Evolutionary conservation across 805 yeast genomes (phyloP), one percentile per base, ranked within the genome.

Genomic region (Wickerhamiella bombiphila): DNA sequence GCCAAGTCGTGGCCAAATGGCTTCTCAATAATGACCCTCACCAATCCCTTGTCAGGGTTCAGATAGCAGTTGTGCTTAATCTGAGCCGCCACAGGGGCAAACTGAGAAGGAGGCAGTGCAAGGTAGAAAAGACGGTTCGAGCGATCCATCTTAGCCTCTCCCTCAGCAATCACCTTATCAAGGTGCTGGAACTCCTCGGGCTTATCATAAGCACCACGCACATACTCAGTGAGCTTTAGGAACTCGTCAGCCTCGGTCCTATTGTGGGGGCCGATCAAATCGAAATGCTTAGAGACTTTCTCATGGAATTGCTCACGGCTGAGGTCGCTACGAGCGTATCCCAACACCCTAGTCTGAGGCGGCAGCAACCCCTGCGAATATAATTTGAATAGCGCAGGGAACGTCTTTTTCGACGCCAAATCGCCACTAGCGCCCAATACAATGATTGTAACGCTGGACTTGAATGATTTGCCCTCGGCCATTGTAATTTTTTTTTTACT

Each of bases 1-100:
- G 68, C 70, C 51, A 91, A 70, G 58, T 91, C 97, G 58, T 74
- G 91, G 45, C 98, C 98, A 56, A 91, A 91, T 29, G 98, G 98
- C 66, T 91, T 91, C 64, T 91, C 98, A 39, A 91, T 81, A 53
- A 91, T 82, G 48, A 91, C 64, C 58, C 95, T 73, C 26, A 83
- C 74, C 38, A 68, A 54, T 37, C 94, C 94, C 37, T 70, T 64
- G 28, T 59, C 56, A 28, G 65, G 66, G 6, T 78, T 74, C 5
- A 45, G 34, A 58, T 85, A 80, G 47, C 72, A 71, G 52, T 70
- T 59, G 49, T 71, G 62, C 62, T 80, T 83, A 54, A 91, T 63
- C 44, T 80, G 72, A 34, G 65, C 60, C 35, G 91, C 82, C 33
- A 88, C 97, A 25, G 66, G 59, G 39, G 78, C 76, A 62, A 91